Conservation (phyloP, 768 basidiomycete species). For the Lactifluus pinguis region DNA sequence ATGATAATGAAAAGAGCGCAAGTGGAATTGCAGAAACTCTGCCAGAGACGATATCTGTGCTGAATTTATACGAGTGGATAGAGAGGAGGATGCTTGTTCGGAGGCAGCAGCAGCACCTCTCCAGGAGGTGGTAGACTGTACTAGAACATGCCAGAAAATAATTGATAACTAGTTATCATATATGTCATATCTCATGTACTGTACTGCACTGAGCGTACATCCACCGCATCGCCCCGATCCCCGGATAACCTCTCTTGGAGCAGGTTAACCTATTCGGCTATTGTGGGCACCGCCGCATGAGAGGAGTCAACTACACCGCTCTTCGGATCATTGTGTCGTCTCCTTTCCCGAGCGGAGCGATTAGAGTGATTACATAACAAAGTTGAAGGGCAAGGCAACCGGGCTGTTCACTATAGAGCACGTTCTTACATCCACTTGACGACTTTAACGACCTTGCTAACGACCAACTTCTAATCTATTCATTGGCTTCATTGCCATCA, state of each 20-base stretch:
- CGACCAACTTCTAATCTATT: neutral
- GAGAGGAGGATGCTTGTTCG: neutral
- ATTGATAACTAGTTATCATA: constrained; percentile 1
- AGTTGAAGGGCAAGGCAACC: too few relatives aligned
- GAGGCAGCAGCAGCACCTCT: neutral
- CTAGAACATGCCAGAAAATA: constrained; percentile 16
- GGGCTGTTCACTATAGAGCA: too few relatives aligned
- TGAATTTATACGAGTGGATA: neutral
- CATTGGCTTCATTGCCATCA: too few relatives aligned
- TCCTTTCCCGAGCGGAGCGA: too few relatives aligned
- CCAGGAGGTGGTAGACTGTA: neutral
- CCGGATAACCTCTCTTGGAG: too few relatives aligned
- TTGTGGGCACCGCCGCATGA: too few relatives aligned
- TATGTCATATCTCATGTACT: neutral
- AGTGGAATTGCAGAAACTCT: neutral
- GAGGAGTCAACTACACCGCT: too few relatives aligned
- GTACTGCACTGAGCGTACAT: too few relatives aligned
- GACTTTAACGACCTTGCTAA: neutral
- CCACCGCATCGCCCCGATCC: too few relatives aligned
- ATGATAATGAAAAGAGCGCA: constrained; percentile 29
- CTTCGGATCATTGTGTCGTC: too few relatives aligned
- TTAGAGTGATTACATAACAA: too few relatives aligned
- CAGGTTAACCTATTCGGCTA: too few relatives aligned
- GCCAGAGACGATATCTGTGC: neutral
- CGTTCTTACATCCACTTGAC: neutral